Evolutionary conservation across 495 filamentous ascomycete species (phyloP).

Genomic region (Halenospora varia): DNA sequence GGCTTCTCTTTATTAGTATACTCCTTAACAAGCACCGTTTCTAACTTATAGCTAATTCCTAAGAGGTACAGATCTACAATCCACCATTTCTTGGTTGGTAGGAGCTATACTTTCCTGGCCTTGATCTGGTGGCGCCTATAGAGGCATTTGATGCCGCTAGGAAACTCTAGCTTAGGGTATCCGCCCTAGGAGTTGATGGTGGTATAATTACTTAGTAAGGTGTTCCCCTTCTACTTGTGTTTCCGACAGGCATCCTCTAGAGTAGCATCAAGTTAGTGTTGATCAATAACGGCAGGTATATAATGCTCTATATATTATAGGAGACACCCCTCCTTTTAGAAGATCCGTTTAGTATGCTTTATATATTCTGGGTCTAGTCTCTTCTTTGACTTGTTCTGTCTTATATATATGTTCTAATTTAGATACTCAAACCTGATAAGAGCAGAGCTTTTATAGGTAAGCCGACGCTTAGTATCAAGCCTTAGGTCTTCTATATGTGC

Average conservation of each 20-base stretch:
- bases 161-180: slow-evolving; percentile 12
- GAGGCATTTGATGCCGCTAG: slow-evolving; percentile 6
- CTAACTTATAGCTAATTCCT: slow-evolving; percentile 7
- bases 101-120: slow-evolving; percentile 7
- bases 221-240: not conserved
- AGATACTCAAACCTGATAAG: slow-evolving; percentile 13
- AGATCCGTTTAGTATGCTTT: slow-evolving; percentile 5
- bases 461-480: slow-evolving; percentile 5
- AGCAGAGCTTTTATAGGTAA: slow-evolving; percentile 8
- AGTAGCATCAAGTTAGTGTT: slow-evolving; percentile 3
- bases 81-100: slow-evolving; percentile 8
- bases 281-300: slow-evolving; percentile 7
- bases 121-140: slow-evolving; percentile 1
- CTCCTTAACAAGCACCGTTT: slow-evolving; percentile 5
- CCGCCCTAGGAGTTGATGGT: not conserved
- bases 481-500: slow-evolving; percentile 4
- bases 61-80: slow-evolving; percentile 13
- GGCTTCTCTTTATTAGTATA: slow-evolving; percentile 8
- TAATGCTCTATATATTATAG: not conserved
- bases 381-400: not conserved
- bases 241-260: slow-evolving; percentile 3
- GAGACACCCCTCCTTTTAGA: slow-evolving; percentile 2
- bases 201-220: slow-evolving; percentile 11
- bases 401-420: slow-evolving; percentile 8
- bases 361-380: slow-evolving; percentile 5